Percentiles rank a stretch among this genome's conserved stretches.
Evolutionary conservation across 768 basidiomycete genomes (phyloP).

Genomic region (Candolleomyces efflorescens): DNA sequence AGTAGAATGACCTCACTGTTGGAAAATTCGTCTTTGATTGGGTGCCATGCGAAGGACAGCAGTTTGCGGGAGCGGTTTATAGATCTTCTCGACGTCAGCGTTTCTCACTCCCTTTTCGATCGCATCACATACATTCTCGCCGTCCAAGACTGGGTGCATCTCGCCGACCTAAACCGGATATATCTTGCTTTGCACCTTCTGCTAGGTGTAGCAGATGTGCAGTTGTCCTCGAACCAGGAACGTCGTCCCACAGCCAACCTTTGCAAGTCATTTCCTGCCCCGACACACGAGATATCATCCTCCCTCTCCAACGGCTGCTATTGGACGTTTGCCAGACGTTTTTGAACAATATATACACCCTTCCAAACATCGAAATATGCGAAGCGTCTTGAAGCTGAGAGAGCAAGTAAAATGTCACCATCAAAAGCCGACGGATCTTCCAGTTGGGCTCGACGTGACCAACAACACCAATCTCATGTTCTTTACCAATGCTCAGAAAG

Average conservation of each 20-base stretch:
- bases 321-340: conserved; percentile 94
- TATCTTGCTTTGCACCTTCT: conserved; percentile 86
- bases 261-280: conserved; percentile 33
- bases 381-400: conserved; percentile 96
- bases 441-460: conserved; percentile 95
- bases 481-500: conserved; percentile 91
- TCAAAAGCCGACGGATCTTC: conserved; percentile 89
- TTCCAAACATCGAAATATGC: conserved; percentile 99
- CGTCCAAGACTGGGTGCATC: conserved; percentile 91
- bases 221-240: conserved; percentile 34
- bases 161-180: conserved; percentile 93
- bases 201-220: conserved; percentile 55
- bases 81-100: conserved; percentile 83
- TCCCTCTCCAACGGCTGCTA: conserved; percentile 78
- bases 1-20: conserved; percentile 92
- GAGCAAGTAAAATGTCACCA: conserved; percentile 99
- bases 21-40: conserved; percentile 90
- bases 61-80: conserved; percentile 79
- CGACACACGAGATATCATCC: conserved; percentile 54
- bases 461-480: conserved; percentile 99
- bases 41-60: conserved; percentile 81
- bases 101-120: conserved; percentile 76
- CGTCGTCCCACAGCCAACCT: conserved; percentile 31
- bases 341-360: conserved; percentile 94
- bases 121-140: conserved; percentile 88